phyloP scores from a whole-genome alignment of 2,329 filamentous ascomycete species.

The Cordyceps tenuipes region DNA sequence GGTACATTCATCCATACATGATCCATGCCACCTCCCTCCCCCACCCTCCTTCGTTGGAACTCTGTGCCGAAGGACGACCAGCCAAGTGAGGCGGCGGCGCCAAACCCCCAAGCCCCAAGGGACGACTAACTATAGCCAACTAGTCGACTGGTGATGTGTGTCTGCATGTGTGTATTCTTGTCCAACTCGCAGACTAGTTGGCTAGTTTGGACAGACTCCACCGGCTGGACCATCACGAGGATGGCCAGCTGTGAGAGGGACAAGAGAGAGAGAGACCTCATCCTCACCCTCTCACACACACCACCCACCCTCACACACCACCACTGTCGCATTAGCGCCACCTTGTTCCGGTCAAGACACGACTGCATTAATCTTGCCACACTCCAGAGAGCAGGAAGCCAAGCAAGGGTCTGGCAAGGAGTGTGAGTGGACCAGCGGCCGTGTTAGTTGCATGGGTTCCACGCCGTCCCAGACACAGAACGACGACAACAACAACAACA shows the following conservation, averaged over 20 bases:
- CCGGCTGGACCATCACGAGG: too few species aligned
- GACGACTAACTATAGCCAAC: too few species aligned
- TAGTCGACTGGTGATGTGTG: too few species aligned
- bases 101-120: conserved; percentile 7
- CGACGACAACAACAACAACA: not conserved
- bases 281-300: conserved; percentile 17
- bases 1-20: too few species aligned
- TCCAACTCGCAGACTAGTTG: too few species aligned
- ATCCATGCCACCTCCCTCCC: not conserved
- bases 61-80: not conserved
- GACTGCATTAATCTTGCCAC: conserved; percentile 12
- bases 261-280: conserved; percentile 12
- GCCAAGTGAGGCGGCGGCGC: not conserved
- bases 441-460: conserved; percentile 24
- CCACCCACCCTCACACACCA: conserved; percentile 10
- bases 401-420: conserved; percentile 19
- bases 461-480: conserved; percentile 25
- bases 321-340: conserved; percentile 28
- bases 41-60: not conserved
- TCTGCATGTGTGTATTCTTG: too few species aligned
- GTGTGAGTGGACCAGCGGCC: conserved; percentile 19
- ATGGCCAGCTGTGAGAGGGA: not conserved
- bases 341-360: conserved; percentile 7
- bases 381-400: not conserved
- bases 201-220: too few species aligned